Conservation (phyloP, 2,329 filamentous ascomycete genomes). For the Chrysoporthe cubensis region DNA sequence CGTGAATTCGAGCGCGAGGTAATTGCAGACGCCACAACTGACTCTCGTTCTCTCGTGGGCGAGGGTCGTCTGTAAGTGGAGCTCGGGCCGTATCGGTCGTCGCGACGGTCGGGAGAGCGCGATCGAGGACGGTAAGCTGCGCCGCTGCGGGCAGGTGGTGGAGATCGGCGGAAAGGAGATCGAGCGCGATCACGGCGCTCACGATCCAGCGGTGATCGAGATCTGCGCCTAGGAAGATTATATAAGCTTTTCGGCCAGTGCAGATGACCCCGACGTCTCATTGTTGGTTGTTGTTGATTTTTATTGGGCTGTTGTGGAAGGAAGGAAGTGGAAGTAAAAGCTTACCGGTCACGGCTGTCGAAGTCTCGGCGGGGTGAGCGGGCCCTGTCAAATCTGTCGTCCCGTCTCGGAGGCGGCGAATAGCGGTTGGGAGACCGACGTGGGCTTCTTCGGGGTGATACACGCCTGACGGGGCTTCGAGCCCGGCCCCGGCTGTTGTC, state of each 20-base stretch:
- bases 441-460: conserved; percentile 37
- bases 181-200: conserved; percentile 52
- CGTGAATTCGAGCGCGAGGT: conserved; percentile 49
- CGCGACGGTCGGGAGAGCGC: conserved; percentile 54
- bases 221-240: conserved; percentile 49
- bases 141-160: conserved; percentile 45
- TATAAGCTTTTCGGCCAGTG: conserved; percentile 11
- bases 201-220: conserved; percentile 56
- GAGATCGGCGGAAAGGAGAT: conserved; percentile 44
- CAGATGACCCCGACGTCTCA: conserved; percentile 11
- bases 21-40: conserved; percentile 53
- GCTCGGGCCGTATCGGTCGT: conserved; percentile 42
- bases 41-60: conserved; percentile 49
- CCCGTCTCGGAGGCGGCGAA: conserved; percentile 44
- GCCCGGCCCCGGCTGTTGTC: conserved; percentile 45
- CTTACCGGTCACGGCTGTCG: conserved; percentile 42
- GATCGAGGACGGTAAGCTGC: conserved; percentile 57
- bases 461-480: conserved; percentile 41
- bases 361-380: conserved; percentile 46
- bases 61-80: conserved; percentile 52
- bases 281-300: conserved; percentile 19
- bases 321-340: conserved; percentile 33
- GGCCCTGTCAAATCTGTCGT: conserved; percentile 41
- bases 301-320: conserved; percentile 2
- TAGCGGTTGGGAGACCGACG: conserved; percentile 41